Base-by-base conservation (phyloP, 306 rosid genomes). In the Sphenostylis stenocarpa region DNA sequence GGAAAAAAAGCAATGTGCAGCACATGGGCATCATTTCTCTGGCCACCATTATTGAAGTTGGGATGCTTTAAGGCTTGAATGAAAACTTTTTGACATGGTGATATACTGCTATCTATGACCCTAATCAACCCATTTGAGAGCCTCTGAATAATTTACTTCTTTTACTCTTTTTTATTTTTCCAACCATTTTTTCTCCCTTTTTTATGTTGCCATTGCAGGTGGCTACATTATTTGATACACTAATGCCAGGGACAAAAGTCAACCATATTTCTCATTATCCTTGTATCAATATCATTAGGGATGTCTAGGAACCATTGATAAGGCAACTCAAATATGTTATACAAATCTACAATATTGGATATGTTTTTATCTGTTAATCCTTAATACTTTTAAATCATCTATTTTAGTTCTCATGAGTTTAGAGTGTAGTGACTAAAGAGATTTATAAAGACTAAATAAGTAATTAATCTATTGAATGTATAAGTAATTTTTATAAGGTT, bases 21-120 rank as follows among this genome's bases (percentile, higher is more conserved):
- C 77, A 78, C 86, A 67, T 73, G 73, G 38, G 19, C 74, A 78
- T 73, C 61, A 73, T 81, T 74, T 45, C 21, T 29, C 11, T 67
- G 53, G 75, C 70, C 43, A 56, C 56, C 28, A 73, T 77, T 65
- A 72, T 77, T 55, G 75, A 64, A 65, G 19, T 73, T 71, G 43
- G 21, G 45, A 48, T 64, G 34, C 81, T 65, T 77, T 66, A 38
- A 45, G 75, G 19, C n/a, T 36, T 67, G 56, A 76, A 74, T 58
- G 15, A 26, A 41, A 69, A 41, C 72, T 28, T 75, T 68, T 67
- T 75, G 17, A 61, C 43, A 51, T 51, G 72, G 57, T 81, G 19
- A 53, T 33, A 24, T 71, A 80, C 14, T 49, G 56, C 44, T 64
- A 75, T 67, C 53, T 28, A 67, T 67, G 39, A 56, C 67, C 58